Evolutionary conservation across 306 rosid species (phyloP).

Genomic region (Trifolium dubium): DNA sequence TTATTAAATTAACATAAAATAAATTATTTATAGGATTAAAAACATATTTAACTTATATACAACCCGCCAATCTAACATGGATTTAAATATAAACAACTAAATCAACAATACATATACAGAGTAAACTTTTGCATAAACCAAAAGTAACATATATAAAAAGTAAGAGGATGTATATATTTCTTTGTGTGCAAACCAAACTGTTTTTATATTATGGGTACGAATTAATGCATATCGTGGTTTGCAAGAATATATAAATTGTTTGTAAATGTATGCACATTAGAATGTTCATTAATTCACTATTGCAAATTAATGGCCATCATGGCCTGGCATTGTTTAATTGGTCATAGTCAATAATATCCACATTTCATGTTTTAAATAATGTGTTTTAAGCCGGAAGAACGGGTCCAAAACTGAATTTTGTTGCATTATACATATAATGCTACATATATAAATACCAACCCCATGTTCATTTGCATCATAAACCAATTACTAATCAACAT

Average conservation of each 20-base stretch:
- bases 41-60: too few relatives aligned
- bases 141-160: too few relatives aligned
- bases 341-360: conserved; percentile 15
- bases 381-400: neutral
- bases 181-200: neutral
- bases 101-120: too few relatives aligned
- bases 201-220: neutral
- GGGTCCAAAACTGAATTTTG: conserved; percentile 4
- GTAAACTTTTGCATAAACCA: too few relatives aligned
- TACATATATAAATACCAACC: neutral
- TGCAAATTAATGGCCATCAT: neutral
- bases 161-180: neutral
- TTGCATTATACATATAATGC: neutral
- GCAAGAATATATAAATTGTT: neutral
- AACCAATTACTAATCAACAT: conserved; percentile 3
- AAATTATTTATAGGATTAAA: too few relatives aligned
- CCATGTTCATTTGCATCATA: neutral
- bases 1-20: too few relatives aligned
- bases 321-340: conserved; percentile 11
- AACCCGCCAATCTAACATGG: too few relatives aligned
- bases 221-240: neutral
- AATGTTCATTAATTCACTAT: neutral
- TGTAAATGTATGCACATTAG: neutral
- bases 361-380: neutral
- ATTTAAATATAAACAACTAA: too few relatives aligned